phyloP scores from a whole-genome alignment of 202 grass and related monocot species.

The Brachypodium distachyon region DNA sequence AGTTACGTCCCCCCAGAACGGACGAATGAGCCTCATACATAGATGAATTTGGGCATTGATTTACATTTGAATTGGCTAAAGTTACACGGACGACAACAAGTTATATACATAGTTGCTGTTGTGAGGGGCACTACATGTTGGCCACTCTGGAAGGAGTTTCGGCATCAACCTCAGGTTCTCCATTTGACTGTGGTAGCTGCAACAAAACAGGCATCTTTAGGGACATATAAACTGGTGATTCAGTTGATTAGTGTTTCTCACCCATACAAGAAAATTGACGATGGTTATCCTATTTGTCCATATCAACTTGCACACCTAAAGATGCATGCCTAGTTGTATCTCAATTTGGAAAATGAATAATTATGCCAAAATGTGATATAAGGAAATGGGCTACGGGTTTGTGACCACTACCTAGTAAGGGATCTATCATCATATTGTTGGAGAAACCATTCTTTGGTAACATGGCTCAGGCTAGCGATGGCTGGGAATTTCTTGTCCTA shows the following conservation, averaged over 20 bases:
- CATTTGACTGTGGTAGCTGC: neutral
- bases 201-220: neutral
- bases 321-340: neutral
- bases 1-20: slow-evolving; percentile 2
- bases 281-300: neutral
- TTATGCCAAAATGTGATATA: neutral
- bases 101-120: slow-evolving; percentile 33
- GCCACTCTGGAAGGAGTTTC: slow-evolving; percentile 47
- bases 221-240: neutral
- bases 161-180: slow-evolving; percentile 35
- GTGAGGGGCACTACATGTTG: slow-evolving; percentile 38
- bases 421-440: no score
- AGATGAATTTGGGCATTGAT: slow-evolving; percentile 15
- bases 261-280: neutral
- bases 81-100: slow-evolving; percentile 1
- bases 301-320: no score
- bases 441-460: no score
- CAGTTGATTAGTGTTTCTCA: neutral
- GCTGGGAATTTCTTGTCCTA: neutral
- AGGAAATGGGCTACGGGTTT: neutral
- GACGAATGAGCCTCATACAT: slow-evolving; percentile 9
- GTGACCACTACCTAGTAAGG: no score
- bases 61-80: slow-evolving; percentile 42
- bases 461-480: no score
- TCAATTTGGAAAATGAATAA: neutral